phyloP scores from a whole-genome alignment of 1,139 yeast species.

The Blastobotrys elegans region DNA sequence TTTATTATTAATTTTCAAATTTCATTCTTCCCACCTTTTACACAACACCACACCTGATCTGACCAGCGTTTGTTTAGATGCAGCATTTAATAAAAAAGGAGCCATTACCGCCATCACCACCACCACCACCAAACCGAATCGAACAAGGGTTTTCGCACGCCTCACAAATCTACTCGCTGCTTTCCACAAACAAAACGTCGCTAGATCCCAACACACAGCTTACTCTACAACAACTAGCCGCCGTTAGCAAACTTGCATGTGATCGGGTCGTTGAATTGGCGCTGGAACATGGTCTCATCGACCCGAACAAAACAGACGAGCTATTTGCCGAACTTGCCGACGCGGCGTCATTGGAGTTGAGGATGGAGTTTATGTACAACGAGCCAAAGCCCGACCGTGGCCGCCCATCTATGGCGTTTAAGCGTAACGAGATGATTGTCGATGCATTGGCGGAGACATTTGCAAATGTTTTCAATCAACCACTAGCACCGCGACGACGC shows the following conservation, averaged over 20 bases:
- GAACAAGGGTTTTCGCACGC: background rate
- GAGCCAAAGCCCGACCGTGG: background rate
- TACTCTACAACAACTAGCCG: background rate
- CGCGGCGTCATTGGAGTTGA: background rate
- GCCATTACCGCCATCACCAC: background rate
- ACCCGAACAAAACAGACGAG: background rate
- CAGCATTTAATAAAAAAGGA: too few species aligned
- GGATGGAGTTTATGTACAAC: background rate
- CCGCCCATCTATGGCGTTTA: background rate
- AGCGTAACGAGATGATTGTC: background rate
- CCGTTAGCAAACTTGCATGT: background rate
- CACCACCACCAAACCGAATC: background rate
- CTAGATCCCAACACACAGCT: background rate
- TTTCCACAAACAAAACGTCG: background rate
- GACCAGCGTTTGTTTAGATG: too few species aligned
- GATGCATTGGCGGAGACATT: background rate
- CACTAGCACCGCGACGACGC: background rate
- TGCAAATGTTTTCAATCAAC: background rate
- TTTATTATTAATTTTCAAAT: too few species aligned
- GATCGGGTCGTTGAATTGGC: constrained; percentile 1
- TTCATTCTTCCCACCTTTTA: too few species aligned
- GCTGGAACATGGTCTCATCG: background rate
- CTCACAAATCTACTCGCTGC: background rate
- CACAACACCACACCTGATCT: too few species aligned
- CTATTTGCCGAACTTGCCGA: background rate